Conservation (phyloP, 225 moss, liverwort and hornwort genomes). For the Marchantia paleacea region DNA sequence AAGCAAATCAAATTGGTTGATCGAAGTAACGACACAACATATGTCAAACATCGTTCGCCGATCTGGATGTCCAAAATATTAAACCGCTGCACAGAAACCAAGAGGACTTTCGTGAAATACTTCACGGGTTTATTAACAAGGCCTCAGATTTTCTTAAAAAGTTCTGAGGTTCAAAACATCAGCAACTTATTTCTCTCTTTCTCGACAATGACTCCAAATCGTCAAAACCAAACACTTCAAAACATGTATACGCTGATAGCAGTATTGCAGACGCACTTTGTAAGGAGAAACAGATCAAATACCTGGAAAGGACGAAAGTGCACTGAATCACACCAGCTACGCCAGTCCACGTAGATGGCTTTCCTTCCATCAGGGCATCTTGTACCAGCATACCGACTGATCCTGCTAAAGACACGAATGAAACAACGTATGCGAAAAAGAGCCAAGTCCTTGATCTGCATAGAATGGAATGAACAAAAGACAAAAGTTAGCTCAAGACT, state of each 20-base stretch:
- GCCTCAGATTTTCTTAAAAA: too few species aligned
- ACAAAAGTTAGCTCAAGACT: not conserved
- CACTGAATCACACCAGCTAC: slow-evolving; percentile 78
- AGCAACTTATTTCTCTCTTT: not conserved
- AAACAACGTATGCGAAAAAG: slow-evolving; percentile 81
- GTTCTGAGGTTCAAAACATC: not conserved
- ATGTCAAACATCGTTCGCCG: slow-evolving; percentile 51
- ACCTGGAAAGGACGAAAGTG: slow-evolving; percentile 73
- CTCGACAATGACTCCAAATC: not conserved
- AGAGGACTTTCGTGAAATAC: slow-evolving; percentile 2
- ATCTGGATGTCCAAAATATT: slow-evolving; percentile 84
- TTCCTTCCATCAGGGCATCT: slow-evolving; percentile 63
- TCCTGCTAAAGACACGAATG: slow-evolving; percentile 76
- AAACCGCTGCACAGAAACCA: slow-evolving; percentile 57
- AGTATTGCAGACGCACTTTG: too few species aligned
- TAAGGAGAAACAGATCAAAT: not conserved
- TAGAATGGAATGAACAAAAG: slow-evolving; percentile 13
- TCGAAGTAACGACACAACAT: not conserved
- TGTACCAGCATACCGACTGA: slow-evolving; percentile 76
- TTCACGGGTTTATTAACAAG: too few species aligned
- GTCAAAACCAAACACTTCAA: not conserved
- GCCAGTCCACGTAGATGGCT: slow-evolving; percentile 81
- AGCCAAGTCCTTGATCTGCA: slow-evolving; percentile 84
- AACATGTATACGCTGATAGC: not conserved
- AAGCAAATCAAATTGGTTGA: not conserved